These are phyloP conservation scores for Hyphochytrium catenoides DNA, from an alignment of 352 stramenopile genomes.

Conservation along the genomic window DNA sequence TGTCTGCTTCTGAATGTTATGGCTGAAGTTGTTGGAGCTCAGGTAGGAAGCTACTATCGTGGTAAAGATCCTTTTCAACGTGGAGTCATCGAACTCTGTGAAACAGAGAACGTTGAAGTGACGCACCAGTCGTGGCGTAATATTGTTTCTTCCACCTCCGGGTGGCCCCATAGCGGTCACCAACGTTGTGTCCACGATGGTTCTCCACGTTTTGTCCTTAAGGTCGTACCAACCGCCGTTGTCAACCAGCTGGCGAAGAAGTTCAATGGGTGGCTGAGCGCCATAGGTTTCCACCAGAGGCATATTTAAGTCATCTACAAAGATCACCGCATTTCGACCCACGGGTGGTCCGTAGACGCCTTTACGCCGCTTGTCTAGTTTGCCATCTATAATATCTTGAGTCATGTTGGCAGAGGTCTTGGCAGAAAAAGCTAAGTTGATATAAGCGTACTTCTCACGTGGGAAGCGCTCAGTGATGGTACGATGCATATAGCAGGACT, in stretches of 20 bases:
- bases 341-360: constrained; percentile 67
- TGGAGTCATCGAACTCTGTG: constrained; percentile 75
- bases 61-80: constrained; percentile 70
- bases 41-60: constrained; percentile 74
- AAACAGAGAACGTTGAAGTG: constrained; percentile 83
- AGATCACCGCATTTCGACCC: constrained; percentile 55
- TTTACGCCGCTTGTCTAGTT: constrained; percentile 74
- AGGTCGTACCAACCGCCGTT: constrained; percentile 73
- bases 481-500: constrained; percentile 65
- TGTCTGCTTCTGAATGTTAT: constrained; percentile 37
- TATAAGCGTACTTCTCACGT: constrained; percentile 47
- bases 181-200: constrained; percentile 68
- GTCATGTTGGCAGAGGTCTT: constrained; percentile 83
- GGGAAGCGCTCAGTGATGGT: constrained; percentile 54
- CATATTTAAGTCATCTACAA: constrained; percentile 88
- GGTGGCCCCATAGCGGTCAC: constrained; percentile 71
- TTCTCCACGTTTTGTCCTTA: constrained; percentile 74
- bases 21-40: constrained; percentile 21
- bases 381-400: constrained; percentile 84
- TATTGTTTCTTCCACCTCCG: constrained; percentile 61
- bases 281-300: constrained; percentile 79
- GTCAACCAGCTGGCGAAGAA: constrained; percentile 71
- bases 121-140: constrained; percentile 65
- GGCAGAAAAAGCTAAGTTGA: constrained; percentile 71
- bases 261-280: constrained; percentile 71